Conservation (phyloP, 306 rosid species). For the Purshia tridentata region DNA sequence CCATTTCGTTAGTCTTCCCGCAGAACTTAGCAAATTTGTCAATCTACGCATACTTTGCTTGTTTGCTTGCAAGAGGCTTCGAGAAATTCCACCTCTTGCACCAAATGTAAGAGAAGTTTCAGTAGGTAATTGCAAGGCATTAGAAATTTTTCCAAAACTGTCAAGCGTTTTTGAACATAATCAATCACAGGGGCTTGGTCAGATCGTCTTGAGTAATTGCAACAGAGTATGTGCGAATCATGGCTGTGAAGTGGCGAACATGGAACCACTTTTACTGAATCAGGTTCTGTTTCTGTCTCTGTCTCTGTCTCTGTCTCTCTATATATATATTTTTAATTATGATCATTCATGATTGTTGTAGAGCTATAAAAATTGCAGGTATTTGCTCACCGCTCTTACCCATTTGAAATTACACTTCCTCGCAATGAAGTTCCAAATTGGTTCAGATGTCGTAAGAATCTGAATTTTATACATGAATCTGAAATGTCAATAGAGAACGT, state of each 20-base stretch:
- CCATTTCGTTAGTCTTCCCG: background rate
- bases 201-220: background rate
- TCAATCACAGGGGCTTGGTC: background rate
- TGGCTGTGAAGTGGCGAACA: background rate
- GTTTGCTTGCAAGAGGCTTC: rapidly evolving
- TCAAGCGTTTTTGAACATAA: background rate
- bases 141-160: background rate
- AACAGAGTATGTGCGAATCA: background rate
- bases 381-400: background rate
- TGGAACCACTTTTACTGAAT: background rate
- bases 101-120: rapidly evolving
- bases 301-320: background rate
- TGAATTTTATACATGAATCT: no score
- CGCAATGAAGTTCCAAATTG: background rate
- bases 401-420: background rate
- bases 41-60: background rate
- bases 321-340: no score
- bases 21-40: background rate
- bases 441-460: no score
- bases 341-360: no score
- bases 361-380: no score
- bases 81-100: background rate
- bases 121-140: background rate
- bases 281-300: background rate
- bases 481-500: no score